Evolutionary conservation across 768 basidiomycete species (phyloP), one percentile per base, ranked within the genome.

Genomic region (Floccularia luteovirens): DNA sequence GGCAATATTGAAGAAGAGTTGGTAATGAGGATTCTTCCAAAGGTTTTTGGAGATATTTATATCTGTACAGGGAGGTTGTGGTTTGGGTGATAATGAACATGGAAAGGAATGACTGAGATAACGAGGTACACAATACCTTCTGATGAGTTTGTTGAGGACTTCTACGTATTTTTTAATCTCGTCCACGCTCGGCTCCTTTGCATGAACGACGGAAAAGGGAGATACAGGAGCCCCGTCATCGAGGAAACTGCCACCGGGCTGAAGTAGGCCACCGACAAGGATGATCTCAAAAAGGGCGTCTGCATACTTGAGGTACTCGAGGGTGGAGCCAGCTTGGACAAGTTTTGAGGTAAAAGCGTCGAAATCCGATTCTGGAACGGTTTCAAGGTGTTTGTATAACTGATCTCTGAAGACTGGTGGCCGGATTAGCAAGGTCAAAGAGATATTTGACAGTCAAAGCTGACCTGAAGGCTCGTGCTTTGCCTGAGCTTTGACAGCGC

Each of bases 1-100:
- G 78, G 57, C 83, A 79, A 55, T 91, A 90, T 62, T 97, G 92
- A 44, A 99, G 65, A 36, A 98, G 72, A 32, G 73, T 73, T 2
- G 90, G 89, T 11, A 98, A 73, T 40, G 88, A 74, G 24, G 72
- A 75, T 58, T 81, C 84, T 62, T 97, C 94, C 35, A 99, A 80
- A 31, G 94, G 91, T 62, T 85, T 91, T 64, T 97, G 94, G 52
- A 99, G 88, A 74, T 98, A 99, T 64, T 97, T 97, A 75, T 97
- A 98, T 66, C 92, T 94, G 55, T 25, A 40, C 31, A 24, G 24
- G 16, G 14, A 35, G 43, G 25, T 31, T 48, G 38, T 48, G 13
- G 16, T 40, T 24, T 17, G 23, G 23, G 38, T 31, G 27, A 40
- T 23, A n/a, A n/a, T n/a, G n/a, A n/a, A n/a, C n/a, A n/a, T n/a